Conservation (phyloP, 2,329 filamentous ascomycete species). For the Ophiostoma perfectum region DNA sequence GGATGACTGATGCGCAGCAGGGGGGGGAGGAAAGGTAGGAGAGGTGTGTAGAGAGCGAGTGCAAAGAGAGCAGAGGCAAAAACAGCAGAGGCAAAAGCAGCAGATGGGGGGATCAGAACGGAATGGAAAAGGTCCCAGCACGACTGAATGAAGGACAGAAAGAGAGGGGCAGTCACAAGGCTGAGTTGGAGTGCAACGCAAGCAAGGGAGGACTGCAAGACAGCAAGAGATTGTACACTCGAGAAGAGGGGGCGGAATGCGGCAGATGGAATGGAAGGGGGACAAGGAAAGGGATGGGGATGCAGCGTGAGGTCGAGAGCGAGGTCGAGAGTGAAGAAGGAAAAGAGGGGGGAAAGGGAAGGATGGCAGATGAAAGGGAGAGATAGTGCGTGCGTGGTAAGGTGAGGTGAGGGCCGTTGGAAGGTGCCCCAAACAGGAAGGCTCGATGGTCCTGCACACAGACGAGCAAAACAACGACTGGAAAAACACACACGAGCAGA, state of each 20-base stretch:
- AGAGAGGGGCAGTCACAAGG: constrained; percentile 16
- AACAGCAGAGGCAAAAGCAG: background rate
- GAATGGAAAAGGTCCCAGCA: background rate
- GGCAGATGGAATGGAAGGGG: background rate
- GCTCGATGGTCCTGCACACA: background rate
- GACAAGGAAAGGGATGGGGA: background rate
- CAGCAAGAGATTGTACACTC: background rate
- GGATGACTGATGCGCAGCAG: constrained; percentile 2
- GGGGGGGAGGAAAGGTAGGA: background rate
- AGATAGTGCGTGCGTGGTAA: too few species aligned
- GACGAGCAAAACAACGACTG: background rate
- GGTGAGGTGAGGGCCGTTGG: background rate
- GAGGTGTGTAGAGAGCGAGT: background rate
- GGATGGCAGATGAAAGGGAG: background rate
- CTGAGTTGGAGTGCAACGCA: constrained; percentile 8
- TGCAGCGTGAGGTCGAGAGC: background rate
- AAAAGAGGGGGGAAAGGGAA: background rate
- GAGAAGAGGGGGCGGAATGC: background rate
- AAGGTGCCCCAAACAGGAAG: constrained; percentile 8
- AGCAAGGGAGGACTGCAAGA: background rate
- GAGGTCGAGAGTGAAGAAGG: background rate
- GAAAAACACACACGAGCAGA: background rate
- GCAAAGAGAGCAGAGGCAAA: background rate
- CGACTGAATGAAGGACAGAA: too few species aligned
- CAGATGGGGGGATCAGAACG: background rate